These are phyloP conservation scores for Halophytophthora polymorphica DNA, from an alignment of 352 stramenopile genomes.

Conservation along the genomic window DNA sequence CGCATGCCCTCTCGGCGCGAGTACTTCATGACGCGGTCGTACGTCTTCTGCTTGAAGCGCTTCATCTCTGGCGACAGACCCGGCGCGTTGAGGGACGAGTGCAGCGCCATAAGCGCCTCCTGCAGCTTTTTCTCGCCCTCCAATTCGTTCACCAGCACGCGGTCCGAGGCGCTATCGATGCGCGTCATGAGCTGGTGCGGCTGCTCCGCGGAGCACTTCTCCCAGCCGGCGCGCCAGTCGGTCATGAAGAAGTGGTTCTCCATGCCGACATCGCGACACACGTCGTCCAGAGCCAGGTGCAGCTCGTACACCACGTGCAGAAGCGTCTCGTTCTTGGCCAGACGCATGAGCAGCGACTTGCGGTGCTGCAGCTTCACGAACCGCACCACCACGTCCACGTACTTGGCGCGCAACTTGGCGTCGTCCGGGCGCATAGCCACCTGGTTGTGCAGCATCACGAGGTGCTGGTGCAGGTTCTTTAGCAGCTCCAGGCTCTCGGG, in stretches of 20 bases:
- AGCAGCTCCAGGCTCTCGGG: no score
- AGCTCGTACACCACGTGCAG: neutral
- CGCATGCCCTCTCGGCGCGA: neutral
- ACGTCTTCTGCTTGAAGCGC: slow-evolving; percentile 11
- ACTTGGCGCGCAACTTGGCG: no score
- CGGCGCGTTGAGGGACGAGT: slow-evolving; percentile 5
- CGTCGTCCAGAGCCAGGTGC: neutral
- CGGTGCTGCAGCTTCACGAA: neutral
- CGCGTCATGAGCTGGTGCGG: neutral
- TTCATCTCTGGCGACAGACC: slow-evolving; percentile 4
- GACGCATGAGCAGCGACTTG: neutral
- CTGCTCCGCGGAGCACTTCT: neutral
- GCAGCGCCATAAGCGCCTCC: slow-evolving; percentile 16
- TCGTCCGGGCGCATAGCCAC: no score
- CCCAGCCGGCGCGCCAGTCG: neutral
- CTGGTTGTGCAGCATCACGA: no score
- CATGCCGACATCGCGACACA: no score
- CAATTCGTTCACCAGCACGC: slow-evolving; percentile 12
- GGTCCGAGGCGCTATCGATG: neutral
- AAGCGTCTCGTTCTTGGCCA: neutral
- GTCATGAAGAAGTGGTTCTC: no score
- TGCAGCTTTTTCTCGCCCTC: slow-evolving; percentile 1
- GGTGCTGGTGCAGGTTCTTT: no score
- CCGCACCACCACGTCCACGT: neutral
- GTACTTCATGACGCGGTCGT: neutral